phyloP scores from a whole-genome alignment of 2,329 filamentous ascomycete species.

The Cordyceps pruinosa region DNA sequence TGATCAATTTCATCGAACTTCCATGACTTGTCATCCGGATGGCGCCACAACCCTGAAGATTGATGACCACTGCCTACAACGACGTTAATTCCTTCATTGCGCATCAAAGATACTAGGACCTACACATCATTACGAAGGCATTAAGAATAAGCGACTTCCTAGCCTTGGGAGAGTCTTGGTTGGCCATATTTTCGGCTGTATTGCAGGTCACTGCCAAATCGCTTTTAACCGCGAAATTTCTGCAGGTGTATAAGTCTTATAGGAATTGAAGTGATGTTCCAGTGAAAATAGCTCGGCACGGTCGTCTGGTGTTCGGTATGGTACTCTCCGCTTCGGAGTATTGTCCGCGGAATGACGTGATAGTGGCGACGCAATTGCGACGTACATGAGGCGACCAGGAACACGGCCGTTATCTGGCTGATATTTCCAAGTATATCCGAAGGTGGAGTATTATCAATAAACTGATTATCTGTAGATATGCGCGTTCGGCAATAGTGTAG shows the following conservation, averaged over 20 bases:
- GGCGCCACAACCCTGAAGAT: conserved; percentile 45
- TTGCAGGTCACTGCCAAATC: too few relatives aligned
- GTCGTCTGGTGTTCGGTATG: neutral
- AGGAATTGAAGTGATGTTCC: neutral
- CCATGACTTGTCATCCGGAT: conserved; percentile 57
- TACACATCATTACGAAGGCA: conserved; percentile 33
- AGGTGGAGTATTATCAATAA: neutral
- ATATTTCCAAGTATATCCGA: neutral
- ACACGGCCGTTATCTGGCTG: neutral
- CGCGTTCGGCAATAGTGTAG: too few relatives aligned
- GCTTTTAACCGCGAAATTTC: neutral
- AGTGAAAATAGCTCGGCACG: neutral
- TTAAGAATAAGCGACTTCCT: conserved; percentile 33
- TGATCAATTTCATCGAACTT: conserved; percentile 54
- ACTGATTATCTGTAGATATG: neutral
- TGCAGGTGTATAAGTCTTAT: neutral
- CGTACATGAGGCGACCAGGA: neutral
- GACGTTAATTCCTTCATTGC: neutral
- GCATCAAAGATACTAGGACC: neutral
- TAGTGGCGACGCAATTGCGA: conserved; percentile 5
- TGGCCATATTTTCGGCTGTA: neutral
- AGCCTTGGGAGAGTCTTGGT: neutral
- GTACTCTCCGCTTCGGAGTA: neutral
- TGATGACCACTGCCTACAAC: conserved; percentile 32
- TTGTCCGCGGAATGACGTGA: neutral